Conservation (phyloP, 2,329 filamentous ascomycete genomes). For the Trichoderma asperellum region DNA sequence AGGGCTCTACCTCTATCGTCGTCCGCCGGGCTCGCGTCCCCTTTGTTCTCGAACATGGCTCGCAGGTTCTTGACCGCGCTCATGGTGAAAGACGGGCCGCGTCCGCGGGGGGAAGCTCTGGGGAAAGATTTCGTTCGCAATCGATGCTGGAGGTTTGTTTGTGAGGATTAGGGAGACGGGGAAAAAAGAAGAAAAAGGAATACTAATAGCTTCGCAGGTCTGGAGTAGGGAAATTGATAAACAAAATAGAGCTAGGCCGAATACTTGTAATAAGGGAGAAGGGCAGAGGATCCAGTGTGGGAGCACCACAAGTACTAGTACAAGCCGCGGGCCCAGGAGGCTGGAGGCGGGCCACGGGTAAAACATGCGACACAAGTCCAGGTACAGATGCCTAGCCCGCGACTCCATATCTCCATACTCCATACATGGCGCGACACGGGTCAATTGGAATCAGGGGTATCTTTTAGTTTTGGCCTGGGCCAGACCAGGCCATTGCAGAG, state of each 20-base stretch:
- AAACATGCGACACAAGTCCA: slow-evolving; percentile 18
- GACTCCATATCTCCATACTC: slow-evolving; percentile 19
- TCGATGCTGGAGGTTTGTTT: slow-evolving; percentile 17
- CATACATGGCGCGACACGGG: slow-evolving; percentile 27
- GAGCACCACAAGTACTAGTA: background rate
- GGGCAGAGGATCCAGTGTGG: background rate
- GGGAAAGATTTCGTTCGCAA: slow-evolving; percentile 12
- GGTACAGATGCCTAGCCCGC: background rate
- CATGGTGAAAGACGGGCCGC: slow-evolving; percentile 52
- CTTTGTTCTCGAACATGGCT: slow-evolving; percentile 79
- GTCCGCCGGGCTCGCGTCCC: slow-evolving; percentile 62
- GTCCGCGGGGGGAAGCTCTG: slow-evolving; percentile 20
- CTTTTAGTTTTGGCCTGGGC: background rate
- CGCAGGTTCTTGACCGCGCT: slow-evolving; percentile 74
- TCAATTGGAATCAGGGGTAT: slow-evolving; percentile 26
- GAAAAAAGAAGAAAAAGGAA: background rate
- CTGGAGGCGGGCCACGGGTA: background rate
- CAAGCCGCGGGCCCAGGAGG: background rate
- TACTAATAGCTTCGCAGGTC: slow-evolving; percentile 14
- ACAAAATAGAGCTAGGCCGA: slow-evolving; percentile 17
- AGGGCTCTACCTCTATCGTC: slow-evolving; percentile 74
- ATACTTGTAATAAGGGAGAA: slow-evolving; percentile 20
- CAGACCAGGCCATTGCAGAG: background rate
- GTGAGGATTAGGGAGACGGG: slow-evolving; percentile 9
- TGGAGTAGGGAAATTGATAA: slow-evolving; percentile 20